These are phyloP conservation scores for Lasiosphaeria miniovina DNA, from an alignment of 495 filamentous ascomycete species.

Conservation along the genomic window DNA sequence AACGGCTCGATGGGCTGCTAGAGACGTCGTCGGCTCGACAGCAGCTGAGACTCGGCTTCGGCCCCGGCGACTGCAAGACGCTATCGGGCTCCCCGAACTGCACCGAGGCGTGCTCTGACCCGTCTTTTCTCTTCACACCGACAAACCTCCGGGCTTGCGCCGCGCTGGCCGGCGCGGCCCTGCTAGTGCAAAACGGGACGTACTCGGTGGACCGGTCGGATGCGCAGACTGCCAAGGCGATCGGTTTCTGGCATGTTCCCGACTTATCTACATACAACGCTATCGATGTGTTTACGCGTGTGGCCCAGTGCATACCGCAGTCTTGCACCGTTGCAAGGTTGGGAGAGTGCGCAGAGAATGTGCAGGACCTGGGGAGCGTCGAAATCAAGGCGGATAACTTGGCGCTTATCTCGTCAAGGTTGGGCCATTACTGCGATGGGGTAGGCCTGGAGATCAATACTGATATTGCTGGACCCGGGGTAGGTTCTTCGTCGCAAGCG, in stretches of 20 bases:
- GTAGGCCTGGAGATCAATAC: background rate
- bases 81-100: background rate
- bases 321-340: background rate
- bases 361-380: background rate
- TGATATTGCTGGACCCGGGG: background rate
- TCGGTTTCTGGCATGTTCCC: background rate
- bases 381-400: background rate
- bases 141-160: conserved; percentile 8
- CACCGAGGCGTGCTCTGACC: conserved; percentile 6
- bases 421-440: background rate
- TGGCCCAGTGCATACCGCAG: background rate
- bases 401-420: background rate
- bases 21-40: background rate
- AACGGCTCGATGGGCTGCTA: background rate
- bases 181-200: conserved; percentile 7
- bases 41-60: background rate
- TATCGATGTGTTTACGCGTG: background rate
- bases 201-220: conserved; percentile 3
- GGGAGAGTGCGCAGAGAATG: background rate
- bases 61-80: conserved; percentile 1
- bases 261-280: background rate
- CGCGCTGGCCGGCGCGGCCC: conserved; percentile 8
- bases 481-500: background rate
- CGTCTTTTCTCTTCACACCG: conserved; percentile 5
- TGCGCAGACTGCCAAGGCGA: background rate